These are phyloP conservation scores for Daldinia grandis DNA, from an alignment of 495 filamentous ascomycete species.

Conservation along the genomic window DNA sequence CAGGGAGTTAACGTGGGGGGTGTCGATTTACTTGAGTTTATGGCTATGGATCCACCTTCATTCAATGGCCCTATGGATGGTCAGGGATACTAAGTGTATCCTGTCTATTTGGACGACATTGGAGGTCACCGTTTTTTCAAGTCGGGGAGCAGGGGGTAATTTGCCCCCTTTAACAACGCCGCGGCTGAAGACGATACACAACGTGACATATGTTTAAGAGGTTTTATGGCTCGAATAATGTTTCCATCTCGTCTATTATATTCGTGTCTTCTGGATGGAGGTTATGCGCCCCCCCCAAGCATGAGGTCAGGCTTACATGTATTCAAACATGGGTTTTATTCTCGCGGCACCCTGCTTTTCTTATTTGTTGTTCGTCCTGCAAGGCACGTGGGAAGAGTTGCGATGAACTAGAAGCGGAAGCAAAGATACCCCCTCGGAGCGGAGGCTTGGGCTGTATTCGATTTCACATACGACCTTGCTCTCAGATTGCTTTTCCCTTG, in stretches of 20 bases:
- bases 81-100: conserved; percentile 37
- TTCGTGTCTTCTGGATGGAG: neutral
- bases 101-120: conserved; percentile 7
- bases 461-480: conserved; percentile 18
- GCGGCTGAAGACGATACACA: neutral
- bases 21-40: conserved; percentile 64
- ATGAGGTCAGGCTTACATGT: conserved; percentile 24
- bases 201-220: neutral
- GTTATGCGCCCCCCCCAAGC: conserved; percentile 5
- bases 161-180: neutral
- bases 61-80: conserved; percentile 50
- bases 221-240: neutral
- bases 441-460: conserved; percentile 21
- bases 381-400: conserved; percentile 18
- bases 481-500: conserved; percentile 25
- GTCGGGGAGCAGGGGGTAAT: neutral
- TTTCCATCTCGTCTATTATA: neutral
- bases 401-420: conserved; percentile 33
- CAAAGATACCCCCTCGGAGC: conserved; percentile 39
- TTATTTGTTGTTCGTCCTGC: conserved; percentile 12
- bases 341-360: conserved; percentile 20
- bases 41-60: conserved; percentile 61
- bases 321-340: conserved; percentile 17
- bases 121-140: neutral
- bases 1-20: conserved; percentile 67